Conservation (phyloP, 2,329 filamentous ascomycete species). For the Cordyceps farinosa region DNA sequence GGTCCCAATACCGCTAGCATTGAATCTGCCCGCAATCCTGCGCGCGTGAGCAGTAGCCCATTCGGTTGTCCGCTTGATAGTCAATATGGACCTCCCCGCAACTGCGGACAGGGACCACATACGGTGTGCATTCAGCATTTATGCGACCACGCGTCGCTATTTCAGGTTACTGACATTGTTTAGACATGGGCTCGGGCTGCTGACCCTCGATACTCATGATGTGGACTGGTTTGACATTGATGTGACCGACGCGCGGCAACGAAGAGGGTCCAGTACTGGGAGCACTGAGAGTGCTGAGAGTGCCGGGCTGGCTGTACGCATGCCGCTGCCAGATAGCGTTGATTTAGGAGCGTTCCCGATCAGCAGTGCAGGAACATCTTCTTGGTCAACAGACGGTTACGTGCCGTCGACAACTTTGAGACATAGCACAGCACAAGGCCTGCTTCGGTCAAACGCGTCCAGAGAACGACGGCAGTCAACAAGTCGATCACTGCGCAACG, state of each 20-base stretch:
- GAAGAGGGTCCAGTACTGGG: neutral
- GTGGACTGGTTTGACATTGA: neutral
- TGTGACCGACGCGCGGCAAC: neutral
- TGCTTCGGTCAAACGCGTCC: neutral
- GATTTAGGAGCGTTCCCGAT: constrained; percentile 1
- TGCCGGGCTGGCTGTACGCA: neutral
- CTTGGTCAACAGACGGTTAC: constrained; percentile 8
- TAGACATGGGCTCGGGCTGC: constrained; percentile 12
- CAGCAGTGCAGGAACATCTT: neutral
- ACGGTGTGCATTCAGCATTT: constrained; percentile 3
- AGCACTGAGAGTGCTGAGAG: neutral
- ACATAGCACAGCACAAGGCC: neutral
- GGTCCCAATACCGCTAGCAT: neutral
- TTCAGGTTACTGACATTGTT: neutral
- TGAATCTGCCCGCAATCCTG: neutral
- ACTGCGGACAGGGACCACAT: constrained; percentile 8
- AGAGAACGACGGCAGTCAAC: constrained; percentile 2
- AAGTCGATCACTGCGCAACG: neutral
- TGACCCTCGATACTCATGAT: neutral
- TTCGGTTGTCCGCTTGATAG: neutral
- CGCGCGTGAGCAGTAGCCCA: neutral
- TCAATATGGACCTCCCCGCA: constrained; percentile 10
- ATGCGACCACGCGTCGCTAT: neutral
- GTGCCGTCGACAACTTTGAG: neutral
- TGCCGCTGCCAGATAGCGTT: constrained; percentile 1